phyloP scores from a whole-genome alignment of 371 early-diverging fungal species.

The Mucor irregularis region DNA sequence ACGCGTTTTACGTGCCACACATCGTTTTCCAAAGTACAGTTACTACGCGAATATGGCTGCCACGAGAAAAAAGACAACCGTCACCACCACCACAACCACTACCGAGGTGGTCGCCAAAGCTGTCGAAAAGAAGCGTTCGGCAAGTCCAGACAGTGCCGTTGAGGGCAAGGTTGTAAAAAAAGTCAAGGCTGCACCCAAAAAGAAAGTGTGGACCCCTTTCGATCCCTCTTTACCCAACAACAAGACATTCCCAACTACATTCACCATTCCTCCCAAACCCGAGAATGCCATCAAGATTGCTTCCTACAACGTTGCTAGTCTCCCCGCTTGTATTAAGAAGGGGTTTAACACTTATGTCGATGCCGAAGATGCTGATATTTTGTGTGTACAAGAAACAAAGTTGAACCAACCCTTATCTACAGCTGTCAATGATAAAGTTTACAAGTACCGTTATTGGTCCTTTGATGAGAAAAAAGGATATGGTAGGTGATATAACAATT shows the following conservation, averaged over 20 bases:
- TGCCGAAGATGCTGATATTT: conserved; percentile 83
- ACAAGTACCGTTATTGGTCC: conserved; percentile 74
- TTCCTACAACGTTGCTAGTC: conserved; percentile 81
- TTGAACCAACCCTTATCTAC: conserved; percentile 54
- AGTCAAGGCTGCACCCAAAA: neutral
- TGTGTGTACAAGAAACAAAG: conserved; percentile 90
- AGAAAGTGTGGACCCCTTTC: conserved; percentile 26
- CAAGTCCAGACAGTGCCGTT: neutral
- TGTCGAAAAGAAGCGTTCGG: neutral
- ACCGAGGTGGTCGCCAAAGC: neutral
- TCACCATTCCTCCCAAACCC: conserved; percentile 47
- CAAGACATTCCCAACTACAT: conserved; percentile 60
- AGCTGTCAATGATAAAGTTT: conserved; percentile 58
- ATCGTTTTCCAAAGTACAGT: no score
- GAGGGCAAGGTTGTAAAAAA: neutral
- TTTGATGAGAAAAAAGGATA: conserved; percentile 82
- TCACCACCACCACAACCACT: neutral
- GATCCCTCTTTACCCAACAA: conserved; percentile 60
- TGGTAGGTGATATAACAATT: conserved; percentile 28
- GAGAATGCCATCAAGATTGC: conserved; percentile 68
- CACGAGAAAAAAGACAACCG: neutral
- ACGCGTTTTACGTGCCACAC: no score
- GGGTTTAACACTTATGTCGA: conserved; percentile 75
- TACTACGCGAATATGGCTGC: no score
- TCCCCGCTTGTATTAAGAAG: conserved; percentile 78